These are phyloP conservation scores for Plasmodium vivax DNA, from an alignment of 169 alveolate species.

Conservation along the genomic window DNA sequence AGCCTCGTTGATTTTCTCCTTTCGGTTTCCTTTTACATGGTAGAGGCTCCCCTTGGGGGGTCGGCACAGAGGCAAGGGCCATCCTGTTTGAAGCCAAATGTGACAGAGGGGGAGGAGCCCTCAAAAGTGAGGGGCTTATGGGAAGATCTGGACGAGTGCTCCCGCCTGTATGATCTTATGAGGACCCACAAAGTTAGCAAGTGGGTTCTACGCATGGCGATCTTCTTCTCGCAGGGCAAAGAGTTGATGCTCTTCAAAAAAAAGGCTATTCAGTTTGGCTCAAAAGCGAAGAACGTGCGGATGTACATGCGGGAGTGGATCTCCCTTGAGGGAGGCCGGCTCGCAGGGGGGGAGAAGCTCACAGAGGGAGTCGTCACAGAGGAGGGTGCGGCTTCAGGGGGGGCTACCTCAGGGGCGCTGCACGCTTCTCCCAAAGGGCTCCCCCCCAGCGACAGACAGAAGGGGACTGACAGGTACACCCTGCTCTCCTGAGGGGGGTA, in stretches of 20 bases:
- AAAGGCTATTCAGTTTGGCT: conserved; percentile 85
- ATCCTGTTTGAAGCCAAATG: background rate
- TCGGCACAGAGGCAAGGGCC: background rate
- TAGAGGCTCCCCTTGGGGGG: conserved; percentile 25
- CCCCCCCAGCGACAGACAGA: conserved; percentile 14
- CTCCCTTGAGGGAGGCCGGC: background rate
- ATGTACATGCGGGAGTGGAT: conserved; percentile 43
- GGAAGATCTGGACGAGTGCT: conserved; percentile 7
- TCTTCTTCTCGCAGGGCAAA: conserved; percentile 68
- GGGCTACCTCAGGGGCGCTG: background rate
- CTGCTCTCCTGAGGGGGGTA: conserved; percentile 4
- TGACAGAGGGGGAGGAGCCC: background rate
- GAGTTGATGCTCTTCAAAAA: conserved; percentile 79
- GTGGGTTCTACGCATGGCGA: conserved; percentile 83
- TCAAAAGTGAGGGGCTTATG: background rate
- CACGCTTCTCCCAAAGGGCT: background rate
- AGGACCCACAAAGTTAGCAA: conserved; percentile 65
- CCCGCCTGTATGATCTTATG: conserved; percentile 7
- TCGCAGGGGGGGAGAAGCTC: background rate
- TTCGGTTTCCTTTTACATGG: conserved; percentile 53
- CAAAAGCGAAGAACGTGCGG: conserved; percentile 72
- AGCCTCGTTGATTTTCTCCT: conserved; percentile 40
- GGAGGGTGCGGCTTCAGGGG: background rate
- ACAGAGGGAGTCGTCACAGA: background rate
- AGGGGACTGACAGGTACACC: conserved; percentile 18